phyloP scores from a whole-genome alignment of 140 eudicot genomes.

The Erigeron philadelphicus region DNA sequence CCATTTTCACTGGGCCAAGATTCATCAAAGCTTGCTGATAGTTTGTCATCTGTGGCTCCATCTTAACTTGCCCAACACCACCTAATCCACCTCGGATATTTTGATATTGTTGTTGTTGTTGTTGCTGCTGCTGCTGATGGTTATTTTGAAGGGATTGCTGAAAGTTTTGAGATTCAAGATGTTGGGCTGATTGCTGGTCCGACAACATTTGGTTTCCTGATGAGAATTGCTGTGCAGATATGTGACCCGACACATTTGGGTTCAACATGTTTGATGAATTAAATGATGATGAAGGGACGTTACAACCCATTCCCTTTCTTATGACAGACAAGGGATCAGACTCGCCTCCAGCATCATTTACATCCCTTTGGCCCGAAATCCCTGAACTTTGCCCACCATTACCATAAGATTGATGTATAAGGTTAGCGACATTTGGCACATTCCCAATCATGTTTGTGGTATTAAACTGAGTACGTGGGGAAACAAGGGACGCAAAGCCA shows the following conservation, averaged over 20 bases:
- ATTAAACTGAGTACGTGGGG: conserved; percentile 65
- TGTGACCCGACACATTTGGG: conserved; percentile 28
- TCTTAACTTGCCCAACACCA: conserved; percentile 63
- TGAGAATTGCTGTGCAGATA: conserved; percentile 53
- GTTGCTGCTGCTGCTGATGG: conserved; percentile 56
- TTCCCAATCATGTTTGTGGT: conserved; percentile 86
- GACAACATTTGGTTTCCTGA: conserved; percentile 65
- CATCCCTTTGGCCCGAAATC: conserved; percentile 44
- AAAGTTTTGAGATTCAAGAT: conserved; percentile 52
- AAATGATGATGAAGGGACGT: conserved; percentile 51
- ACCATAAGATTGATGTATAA: conserved; percentile 71
- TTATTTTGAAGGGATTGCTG: conserved; percentile 67
- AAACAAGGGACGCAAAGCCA: conserved; percentile 55
- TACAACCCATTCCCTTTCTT: conserved; percentile 74
- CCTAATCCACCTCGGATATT: conserved; percentile 61
- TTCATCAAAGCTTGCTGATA: conserved; percentile 62
- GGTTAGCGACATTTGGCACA: conserved; percentile 41
- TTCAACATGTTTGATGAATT: conserved; percentile 44
- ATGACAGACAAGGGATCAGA: conserved; percentile 56
- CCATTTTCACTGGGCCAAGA: conserved; percentile 68
- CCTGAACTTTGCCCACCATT: conserved; percentile 57
- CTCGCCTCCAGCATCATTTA: conserved; percentile 57
- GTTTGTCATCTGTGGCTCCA: conserved; percentile 61
- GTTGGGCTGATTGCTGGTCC: conserved; percentile 67
- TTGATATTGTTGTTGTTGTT: conserved; percentile 67